These are phyloP conservation scores for Cladosporium sp. DNA, from an alignment of 2,329 filamentous ascomycete species.

Conservation along the genomic window DNA sequence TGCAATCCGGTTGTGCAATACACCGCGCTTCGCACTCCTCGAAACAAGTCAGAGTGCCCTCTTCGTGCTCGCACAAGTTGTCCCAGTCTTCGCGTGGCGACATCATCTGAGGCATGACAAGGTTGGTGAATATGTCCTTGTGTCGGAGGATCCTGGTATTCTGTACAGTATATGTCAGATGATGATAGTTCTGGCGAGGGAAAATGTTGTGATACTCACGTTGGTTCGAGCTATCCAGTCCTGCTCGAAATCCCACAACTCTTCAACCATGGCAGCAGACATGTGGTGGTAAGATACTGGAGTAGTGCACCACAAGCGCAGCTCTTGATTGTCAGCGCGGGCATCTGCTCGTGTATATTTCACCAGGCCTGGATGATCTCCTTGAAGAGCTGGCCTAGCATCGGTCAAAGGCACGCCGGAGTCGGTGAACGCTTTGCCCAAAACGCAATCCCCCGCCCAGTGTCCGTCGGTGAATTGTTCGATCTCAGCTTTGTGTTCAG, in stretches of 20 bases:
- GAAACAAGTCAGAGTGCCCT: conserved; percentile 11
- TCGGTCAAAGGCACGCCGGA: conserved; percentile 14
- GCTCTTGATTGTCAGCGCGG: conserved; percentile 21
- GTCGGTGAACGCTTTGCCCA: conserved; percentile 17
- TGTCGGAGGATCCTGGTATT: neutral
- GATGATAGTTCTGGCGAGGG: neutral
- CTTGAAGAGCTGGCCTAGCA: conserved; percentile 20
- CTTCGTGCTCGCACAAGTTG: conserved; percentile 22
- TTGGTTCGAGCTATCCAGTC: conserved; percentile 3
- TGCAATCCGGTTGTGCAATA: conserved; percentile 14
- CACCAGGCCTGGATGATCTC: conserved; percentile 7
- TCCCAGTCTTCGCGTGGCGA: conserved; percentile 18
- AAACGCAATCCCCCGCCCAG: conserved; percentile 21
- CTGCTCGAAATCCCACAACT: conserved; percentile 20
- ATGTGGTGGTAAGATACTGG: conserved; percentile 21
- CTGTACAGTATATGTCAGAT: too few species aligned
- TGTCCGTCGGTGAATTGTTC: conserved; percentile 17
- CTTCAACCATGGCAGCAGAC: conserved; percentile 14
- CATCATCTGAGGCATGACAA: neutral
- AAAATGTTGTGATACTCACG: conserved; percentile 1
- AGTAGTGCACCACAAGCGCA: conserved; percentile 19
- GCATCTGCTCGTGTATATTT: neutral
- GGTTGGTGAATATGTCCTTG: neutral
- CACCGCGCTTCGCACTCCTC: conserved; percentile 21
- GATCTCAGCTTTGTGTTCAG: conserved; percentile 37